Evolutionary conservation across 495 filamentous ascomycete species (phyloP), one percentile per base, ranked within the genome.

Genomic region (Penicillium lividum): DNA sequence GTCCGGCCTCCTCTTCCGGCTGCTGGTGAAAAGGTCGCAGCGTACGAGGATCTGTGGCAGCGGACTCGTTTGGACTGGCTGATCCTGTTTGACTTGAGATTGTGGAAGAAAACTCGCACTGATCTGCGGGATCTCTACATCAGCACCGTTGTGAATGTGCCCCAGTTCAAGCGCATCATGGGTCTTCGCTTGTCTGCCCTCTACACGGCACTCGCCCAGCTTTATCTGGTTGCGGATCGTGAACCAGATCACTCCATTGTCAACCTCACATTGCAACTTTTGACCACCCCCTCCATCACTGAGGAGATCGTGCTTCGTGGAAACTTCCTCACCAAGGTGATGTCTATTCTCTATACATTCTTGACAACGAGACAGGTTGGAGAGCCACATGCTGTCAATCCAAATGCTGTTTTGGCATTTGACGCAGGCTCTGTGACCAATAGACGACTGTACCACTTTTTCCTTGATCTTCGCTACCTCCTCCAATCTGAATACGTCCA

Each of bases 191-290:
- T 99, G 68, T 91, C 95, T 56, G 91, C 92, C 0, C 77, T 99
- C 33, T 99, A 99, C 69, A 97, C 93, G 7, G 88, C 88, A 3
- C 79, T 99, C 31, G 92, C 94, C 5, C 92, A 99, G 69, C 75
- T 99, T 1, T 99, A 98, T 68, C 84, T 99, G 15, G 93, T 99
- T 64, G 93, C 94, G 5, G 94, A 99, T 66, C 83, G 94, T 51
- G 94, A 99, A 67, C 93, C 94, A 0, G 94, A 99, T 64, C 93
- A 97, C 68, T 98, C 94, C 4, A 98, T 99, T 66, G 95, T 99
- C 77, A 97, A 96, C 67, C 82, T 98, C 46, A 97, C 93, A 0
- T 69, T 97, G 45, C 94, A 99, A 67, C 96, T 98, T 84, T 79
- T 99, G 46, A 98, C 94, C 0, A 97, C 94, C 0, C 92, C 94